Percentiles rank a stretch among this genome's conserved stretches.
Conservation (phyloP, 306 rosid genomes). For the Phaseolus lunatus region DNA sequence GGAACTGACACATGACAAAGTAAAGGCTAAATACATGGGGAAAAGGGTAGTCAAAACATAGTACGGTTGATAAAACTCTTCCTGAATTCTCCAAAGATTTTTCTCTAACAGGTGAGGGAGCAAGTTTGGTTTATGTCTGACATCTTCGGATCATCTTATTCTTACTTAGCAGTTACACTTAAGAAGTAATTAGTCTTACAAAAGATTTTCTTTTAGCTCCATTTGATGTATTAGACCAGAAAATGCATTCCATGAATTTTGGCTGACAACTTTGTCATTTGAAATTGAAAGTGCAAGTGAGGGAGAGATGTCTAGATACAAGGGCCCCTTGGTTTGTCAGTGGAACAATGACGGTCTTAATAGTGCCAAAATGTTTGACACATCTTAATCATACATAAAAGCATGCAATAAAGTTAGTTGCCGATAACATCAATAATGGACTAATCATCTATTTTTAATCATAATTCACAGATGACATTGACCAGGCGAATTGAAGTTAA, state of each 20-base stretch:
- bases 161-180: not conserved
- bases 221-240: constrained; percentile 3
- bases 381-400: constrained; percentile 44
- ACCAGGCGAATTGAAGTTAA: constrained; percentile 6
- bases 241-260: not conserved
- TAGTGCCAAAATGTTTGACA: constrained; percentile 33
- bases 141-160: not conserved
- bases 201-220: not conserved
- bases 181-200: not conserved
- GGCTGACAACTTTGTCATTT: constrained; percentile 18
- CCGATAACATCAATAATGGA: constrained; percentile 42
- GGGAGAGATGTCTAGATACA: constrained; percentile 15
- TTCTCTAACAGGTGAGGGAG: not conserved
- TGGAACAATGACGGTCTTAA: constrained; percentile 40
- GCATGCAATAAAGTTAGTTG: constrained; percentile 28
- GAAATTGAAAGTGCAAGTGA: constrained; percentile 25
- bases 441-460: constrained; percentile 28
- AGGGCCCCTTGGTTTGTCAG: constrained; percentile 27
- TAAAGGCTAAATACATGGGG: not conserved
- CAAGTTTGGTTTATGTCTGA: not conserved
- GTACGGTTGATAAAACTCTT: not conserved
- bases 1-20: not conserved
- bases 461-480: constrained; percentile 31
- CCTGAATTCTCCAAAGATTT: not conserved
- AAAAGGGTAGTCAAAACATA: not conserved